Evolutionary conservation across 768 basidiomycete genomes (phyloP).

Genomic region (Leccinum uliginosum): DNA sequence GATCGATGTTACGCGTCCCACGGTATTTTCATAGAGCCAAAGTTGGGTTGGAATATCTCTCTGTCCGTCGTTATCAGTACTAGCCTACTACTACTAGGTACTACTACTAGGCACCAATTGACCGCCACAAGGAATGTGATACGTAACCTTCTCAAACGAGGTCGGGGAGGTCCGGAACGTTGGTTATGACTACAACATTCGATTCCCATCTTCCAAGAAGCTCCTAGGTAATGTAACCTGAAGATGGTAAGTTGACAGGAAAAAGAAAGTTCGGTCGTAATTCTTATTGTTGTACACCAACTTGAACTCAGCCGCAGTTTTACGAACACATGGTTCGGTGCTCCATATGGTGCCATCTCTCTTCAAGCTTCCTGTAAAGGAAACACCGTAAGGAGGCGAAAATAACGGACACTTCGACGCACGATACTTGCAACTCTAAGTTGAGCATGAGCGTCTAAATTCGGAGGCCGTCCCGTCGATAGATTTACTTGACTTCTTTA

Average conservation of each 20-base stretch:
- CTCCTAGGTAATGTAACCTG: neutral
- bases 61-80: neutral
- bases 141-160: neutral
- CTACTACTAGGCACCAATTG: neutral
- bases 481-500: neutral
- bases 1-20: neutral
- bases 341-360: neutral
- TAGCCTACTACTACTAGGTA: neutral
- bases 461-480: slow-evolving; percentile 1
- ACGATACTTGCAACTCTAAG: neutral
- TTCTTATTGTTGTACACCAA: slow-evolving; percentile 3
- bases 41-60: neutral
- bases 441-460: neutral
- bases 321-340: neutral
- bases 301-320: neutral
- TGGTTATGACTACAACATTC: neutral
- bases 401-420: slow-evolving; percentile 17
- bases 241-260: neutral
- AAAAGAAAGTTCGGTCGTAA: slow-evolving; percentile 1
- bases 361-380: slow-evolving; percentile 10
- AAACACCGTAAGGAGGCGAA: slow-evolving; percentile 15
- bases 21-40: neutral
- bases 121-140: slow-evolving; percentile 10
- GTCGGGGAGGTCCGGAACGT: neutral
- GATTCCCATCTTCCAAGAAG: slow-evolving; percentile 6